Conservation (phyloP, 805 yeast species). For the Ogataea dorogensis region DNA sequence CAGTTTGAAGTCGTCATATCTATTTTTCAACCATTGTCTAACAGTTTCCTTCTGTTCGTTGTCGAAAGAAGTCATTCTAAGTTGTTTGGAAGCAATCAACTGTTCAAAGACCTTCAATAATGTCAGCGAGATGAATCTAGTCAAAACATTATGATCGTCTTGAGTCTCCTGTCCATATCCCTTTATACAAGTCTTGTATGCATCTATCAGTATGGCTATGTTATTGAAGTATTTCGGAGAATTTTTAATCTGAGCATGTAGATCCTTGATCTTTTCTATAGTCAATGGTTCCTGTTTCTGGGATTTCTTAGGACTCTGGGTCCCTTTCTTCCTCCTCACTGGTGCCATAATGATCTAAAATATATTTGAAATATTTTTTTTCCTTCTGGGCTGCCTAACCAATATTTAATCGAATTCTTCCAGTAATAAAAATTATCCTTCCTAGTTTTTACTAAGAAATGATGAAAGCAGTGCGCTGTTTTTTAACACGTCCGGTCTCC, state of each 20-base stretch:
- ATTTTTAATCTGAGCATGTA: conserved; percentile 34
- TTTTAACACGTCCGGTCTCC: conserved; percentile 36
- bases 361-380: conserved; percentile 3
- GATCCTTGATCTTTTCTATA: conserved; percentile 25
- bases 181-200: conserved; percentile 30
- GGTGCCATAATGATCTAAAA: conserved; percentile 11
- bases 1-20: conserved; percentile 54
- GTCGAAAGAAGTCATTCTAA: conserved; percentile 35
- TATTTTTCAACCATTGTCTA: conserved; percentile 61
- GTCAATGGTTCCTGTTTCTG: conserved; percentile 17
- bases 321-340: conserved; percentile 4
- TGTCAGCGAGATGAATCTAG: conserved; percentile 41
- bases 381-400: conserved; percentile 12
- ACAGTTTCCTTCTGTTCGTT: conserved; percentile 48
- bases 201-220: conserved; percentile 45
- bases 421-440: conserved; percentile 43
- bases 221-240: conserved; percentile 56
- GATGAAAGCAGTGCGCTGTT: conserved; percentile 60
- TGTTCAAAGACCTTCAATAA: conserved; percentile 49
- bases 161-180: conserved; percentile 20
- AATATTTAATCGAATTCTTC: conserved; percentile 2
- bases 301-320: neutral
- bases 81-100: conserved; percentile 41
- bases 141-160: conserved; percentile 22
- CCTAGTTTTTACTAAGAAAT: conserved; percentile 61